Evolutionary conservation across 2,329 filamentous ascomycete genomes (phyloP).

Genomic region (Zasmidium cellare): DNA sequence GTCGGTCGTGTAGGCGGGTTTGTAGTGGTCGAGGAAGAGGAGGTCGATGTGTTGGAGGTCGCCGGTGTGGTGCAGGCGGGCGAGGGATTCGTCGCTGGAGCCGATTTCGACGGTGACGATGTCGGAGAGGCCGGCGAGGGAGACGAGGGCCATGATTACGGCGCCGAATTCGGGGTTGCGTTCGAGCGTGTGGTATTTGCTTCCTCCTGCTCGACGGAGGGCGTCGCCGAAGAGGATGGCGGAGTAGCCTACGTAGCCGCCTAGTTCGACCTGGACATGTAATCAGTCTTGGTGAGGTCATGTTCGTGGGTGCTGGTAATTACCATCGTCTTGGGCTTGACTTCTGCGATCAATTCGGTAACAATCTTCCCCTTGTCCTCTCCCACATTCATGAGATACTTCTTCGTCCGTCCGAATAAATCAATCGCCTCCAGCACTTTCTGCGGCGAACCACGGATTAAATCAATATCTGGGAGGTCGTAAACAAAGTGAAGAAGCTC

Average conservation of each 20-base stretch:
- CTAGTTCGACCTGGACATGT: constrained; percentile 63
- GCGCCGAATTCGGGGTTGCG: constrained; percentile 72
- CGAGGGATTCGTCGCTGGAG: constrained; percentile 65
- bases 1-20: constrained; percentile 72
- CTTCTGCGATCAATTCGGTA: constrained; percentile 64
- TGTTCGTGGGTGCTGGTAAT: constrained; percentile 33
- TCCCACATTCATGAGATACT: constrained; percentile 80
- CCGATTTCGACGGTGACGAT: constrained; percentile 71
- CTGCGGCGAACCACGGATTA: constrained; percentile 63
- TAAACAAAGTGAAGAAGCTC: constrained; percentile 72
- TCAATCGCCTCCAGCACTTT: constrained; percentile 70
- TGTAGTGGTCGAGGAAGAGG: constrained; percentile 79
- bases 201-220: constrained; percentile 62
- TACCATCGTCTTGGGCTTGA: constrained; percentile 67
- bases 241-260: constrained; percentile 81
- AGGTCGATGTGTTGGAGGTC: constrained; percentile 63
- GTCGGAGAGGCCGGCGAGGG: constrained; percentile 71
- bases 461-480: constrained; percentile 58
- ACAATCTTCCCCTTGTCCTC: constrained; percentile 73
- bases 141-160: constrained; percentile 67
- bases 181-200: constrained; percentile 70
- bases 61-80: constrained; percentile 57
- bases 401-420: constrained; percentile 63
- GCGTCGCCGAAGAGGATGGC: constrained; percentile 72
- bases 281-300: constrained; percentile 54